Conservation (phyloP, 176 grass and related monocot genomes). For the Aegilops speltoides region DNA sequence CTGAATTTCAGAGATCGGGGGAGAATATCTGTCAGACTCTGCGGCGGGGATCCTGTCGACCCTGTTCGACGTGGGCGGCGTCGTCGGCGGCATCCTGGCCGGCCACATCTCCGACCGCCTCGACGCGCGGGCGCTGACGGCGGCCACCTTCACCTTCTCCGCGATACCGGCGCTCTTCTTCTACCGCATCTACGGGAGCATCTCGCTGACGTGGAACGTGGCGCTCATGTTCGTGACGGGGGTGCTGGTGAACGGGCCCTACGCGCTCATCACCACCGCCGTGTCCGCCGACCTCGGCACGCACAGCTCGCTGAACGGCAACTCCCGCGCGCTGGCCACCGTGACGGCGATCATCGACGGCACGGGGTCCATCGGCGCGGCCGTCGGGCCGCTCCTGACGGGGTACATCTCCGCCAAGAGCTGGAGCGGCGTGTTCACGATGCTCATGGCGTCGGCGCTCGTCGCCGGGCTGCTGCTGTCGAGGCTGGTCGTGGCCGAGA, state of each 20-base stretch:
- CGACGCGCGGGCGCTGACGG: conserved; percentile 65
- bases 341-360: conserved; percentile 92
- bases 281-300: conserved; percentile 80
- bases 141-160: conserved; percentile 68
- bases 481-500: conserved; percentile 60
- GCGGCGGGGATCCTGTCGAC: conserved; percentile 60
- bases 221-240: conserved; percentile 65
- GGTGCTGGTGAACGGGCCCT: conserved; percentile 78
- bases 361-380: conserved; percentile 76
- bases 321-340: conserved; percentile 73
- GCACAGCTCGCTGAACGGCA: conserved; percentile 80
- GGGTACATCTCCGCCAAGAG: conserved; percentile 80
- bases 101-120: conserved; percentile 86
- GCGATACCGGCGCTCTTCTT: conserved; percentile 84
- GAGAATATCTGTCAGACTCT: conserved; percentile 58
- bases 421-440: conserved; percentile 80
- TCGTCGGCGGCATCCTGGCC: conserved; percentile 66
- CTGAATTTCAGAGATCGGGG: conserved; percentile 62
- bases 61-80: conserved; percentile 79
- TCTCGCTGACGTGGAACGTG: conserved; percentile 61
- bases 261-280: conserved; percentile 79
- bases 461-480: conserved; percentile 66
- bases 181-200: conserved; percentile 67
- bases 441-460: conserved; percentile 76
- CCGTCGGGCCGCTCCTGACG: conserved; percentile 72